Evolutionary conservation across 768 basidiomycete genomes (phyloP), one percentile per base, ranked within the genome.

Genomic region (Phylloporus rhodoxanthus): DNA sequence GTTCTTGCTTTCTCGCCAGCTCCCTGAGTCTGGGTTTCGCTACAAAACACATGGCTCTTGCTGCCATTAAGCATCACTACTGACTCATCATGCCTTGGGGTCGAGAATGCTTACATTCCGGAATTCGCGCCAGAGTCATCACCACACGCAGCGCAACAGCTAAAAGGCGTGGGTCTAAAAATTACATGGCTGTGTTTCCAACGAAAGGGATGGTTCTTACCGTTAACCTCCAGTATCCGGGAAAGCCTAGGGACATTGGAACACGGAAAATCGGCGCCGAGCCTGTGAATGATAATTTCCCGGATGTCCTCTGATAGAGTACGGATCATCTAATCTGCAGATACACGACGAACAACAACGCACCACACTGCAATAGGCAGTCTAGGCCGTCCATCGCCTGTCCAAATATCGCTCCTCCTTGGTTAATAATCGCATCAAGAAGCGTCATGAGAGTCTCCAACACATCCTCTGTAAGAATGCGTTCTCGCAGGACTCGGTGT

Each of bases 381-480:
- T 29, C 43, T 36, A 62, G 20, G 23, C 58, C 52, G 2, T 63
- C 48, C 56, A 62, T 63, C 19, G 48, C 58, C 29, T 48, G 58
- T 25, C 37, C 47, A 26, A 63, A 63, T 25, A 48, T 52, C 3
- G 23, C 34, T 11, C n/a, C 48, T 0, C 34, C 38, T 33, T 50
- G 30, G 1, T 6, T 9, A 13, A 60, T 15, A 11, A 53, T 51
- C 17, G 0, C 6, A 37, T 62, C 61, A 3, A 62, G 43, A 5
- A 60, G 20, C 1, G 17, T 3, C 25, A 62, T 34, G 14, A 63
- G 33, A 3, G 1, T 47, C 1, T 49, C 19, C 34, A 60, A 38
- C 9, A 57, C 44, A 1, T 54, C 51, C 0, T 15, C 0, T 7
- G 53, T 54, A 25, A 62, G 56, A 33, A 62, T 52, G 13, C 13